Base-by-base conservation (phyloP, 2,329 filamentous ascomycete genomes). In the Thermoascus crustaceus region DNA sequence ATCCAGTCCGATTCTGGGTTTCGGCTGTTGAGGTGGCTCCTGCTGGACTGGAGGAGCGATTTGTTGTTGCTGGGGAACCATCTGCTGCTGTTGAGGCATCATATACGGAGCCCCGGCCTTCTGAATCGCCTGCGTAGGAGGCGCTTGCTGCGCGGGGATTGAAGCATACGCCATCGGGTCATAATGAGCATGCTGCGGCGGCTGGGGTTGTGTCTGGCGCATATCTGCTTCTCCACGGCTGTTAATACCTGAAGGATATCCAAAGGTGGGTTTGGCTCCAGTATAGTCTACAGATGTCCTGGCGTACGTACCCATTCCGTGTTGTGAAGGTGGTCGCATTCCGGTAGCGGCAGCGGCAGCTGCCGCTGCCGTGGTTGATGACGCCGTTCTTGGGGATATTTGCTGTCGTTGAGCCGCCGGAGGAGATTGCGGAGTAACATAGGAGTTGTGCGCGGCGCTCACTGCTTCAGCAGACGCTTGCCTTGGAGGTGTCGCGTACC, bases 1-100 rank as follows among this genome's bases (percentile, higher is more conserved):
- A 58, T 98, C 93, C 30, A 98, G 71, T 11, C 91, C 91, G 56
- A 98, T 96, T 35, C 89, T 78, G 54, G 82, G 35, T 36, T 57
- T 60, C 11, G 52, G 39, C 42, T 56, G 54, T 21, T 53, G 42
- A 20, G 50, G 48, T n/a, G 52, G 48, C n/a, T 58, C 52, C 32
- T 62, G 52, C 34, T 53, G 50, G 11, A 46, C 38, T 7, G 44
- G 41, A 4, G 38, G 21, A 25, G 41, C 44, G 31, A 47, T 39
- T 38, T 48, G 48, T 36, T 49, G 55, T 38, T 48, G 48, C 37
- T 49, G 55, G 30, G 33, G 44, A 34, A 31, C 44, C 7, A 31
- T 22, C 19, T 39, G 39, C 32, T 42, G 43, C 24, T 46, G 43
- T 21, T 41, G 42, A 29, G 35, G 55, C 43, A 58, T 50, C 19